These are phyloP conservation scores for Cryptosporidium felis DNA, from an alignment of 169 alveolate species.

Conservation along the genomic window DNA sequence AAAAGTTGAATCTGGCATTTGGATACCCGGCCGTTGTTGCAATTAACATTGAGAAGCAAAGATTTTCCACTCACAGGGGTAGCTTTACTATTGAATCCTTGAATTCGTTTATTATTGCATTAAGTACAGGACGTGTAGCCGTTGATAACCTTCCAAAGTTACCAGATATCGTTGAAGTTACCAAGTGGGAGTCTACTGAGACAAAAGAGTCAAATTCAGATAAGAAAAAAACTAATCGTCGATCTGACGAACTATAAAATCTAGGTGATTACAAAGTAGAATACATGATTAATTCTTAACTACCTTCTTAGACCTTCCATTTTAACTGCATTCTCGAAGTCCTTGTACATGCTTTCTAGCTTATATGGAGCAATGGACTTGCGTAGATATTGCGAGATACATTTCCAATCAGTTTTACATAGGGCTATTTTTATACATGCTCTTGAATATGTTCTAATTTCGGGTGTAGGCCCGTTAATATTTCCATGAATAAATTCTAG, in stretches of 20 bases:
- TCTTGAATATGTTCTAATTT: conserved; percentile 45
- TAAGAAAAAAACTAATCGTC: not conserved
- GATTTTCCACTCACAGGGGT: conserved; percentile 66
- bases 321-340: conserved; percentile 36
- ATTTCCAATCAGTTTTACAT: conserved; percentile 47
- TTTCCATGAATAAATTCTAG: conserved; percentile 57
- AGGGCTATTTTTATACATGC: conserved; percentile 15
- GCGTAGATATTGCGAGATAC: conserved; percentile 1
- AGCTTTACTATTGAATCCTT: conserved; percentile 62
- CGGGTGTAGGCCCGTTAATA: conserved; percentile 64
- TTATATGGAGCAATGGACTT: conserved; percentile 58
- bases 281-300: not conserved
- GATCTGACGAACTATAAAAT: conserved; percentile 23
- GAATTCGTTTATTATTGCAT: conserved; percentile 42
- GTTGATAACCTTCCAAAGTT: conserved; percentile 55
- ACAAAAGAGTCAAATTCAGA: not conserved
- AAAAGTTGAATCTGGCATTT: conserved; percentile 83
- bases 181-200: conserved; percentile 22
- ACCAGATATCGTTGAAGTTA: conserved; percentile 17
- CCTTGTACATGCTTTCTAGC: conserved; percentile 23
- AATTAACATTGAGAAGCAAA: conserved; percentile 78
- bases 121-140: conserved; percentile 58
- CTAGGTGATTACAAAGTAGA: not conserved
- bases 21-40: conserved; percentile 93
- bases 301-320: not conserved